Conservation (phyloP, 441 rosid genomes). For the Theobroma grandiflorum region DNA sequence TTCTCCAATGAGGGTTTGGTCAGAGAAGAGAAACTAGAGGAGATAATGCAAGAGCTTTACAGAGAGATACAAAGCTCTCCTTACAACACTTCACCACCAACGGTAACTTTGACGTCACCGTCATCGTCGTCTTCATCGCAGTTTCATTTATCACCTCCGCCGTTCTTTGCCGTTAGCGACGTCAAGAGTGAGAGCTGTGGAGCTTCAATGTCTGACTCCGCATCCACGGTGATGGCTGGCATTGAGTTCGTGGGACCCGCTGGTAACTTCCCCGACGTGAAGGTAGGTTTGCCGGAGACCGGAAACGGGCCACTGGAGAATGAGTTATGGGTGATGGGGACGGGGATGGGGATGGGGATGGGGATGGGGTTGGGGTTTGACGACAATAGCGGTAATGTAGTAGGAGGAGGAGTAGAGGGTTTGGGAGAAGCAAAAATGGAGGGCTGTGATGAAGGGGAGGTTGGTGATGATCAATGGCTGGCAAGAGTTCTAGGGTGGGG, state of each 20-base stretch:
- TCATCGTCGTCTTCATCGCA: background rate
- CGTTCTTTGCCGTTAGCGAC: background rate
- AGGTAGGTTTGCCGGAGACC: constrained; percentile 7
- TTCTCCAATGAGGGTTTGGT: constrained; percentile 38
- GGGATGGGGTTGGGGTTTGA: background rate
- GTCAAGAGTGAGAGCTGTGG: constrained; percentile 49
- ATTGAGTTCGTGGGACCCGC: constrained; percentile 31
- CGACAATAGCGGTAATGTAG: no score
- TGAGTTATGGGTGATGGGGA: background rate
- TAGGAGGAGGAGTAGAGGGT: background rate
- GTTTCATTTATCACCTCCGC: background rate
- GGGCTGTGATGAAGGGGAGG: constrained; percentile 34
- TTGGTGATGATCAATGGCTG: constrained; percentile 51
- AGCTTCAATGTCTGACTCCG: constrained; percentile 40
- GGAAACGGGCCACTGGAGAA: constrained; percentile 11
- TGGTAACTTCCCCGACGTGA: background rate
- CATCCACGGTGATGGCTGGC: constrained; percentile 50
- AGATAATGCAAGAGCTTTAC: constrained; percentile 53
- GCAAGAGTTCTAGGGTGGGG: constrained; percentile 40
- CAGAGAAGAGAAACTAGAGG: constrained; percentile 49
- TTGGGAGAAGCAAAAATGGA: constrained; percentile 16
- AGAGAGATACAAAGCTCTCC: constrained; percentile 41
- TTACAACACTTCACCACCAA: constrained; percentile 1
- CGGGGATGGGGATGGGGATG: no score
- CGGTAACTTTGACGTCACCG: background rate